These are phyloP conservation scores for Penicillium sp. DNA, from an alignment of 2,329 filamentous ascomycete genomes.

Conservation along the genomic window DNA sequence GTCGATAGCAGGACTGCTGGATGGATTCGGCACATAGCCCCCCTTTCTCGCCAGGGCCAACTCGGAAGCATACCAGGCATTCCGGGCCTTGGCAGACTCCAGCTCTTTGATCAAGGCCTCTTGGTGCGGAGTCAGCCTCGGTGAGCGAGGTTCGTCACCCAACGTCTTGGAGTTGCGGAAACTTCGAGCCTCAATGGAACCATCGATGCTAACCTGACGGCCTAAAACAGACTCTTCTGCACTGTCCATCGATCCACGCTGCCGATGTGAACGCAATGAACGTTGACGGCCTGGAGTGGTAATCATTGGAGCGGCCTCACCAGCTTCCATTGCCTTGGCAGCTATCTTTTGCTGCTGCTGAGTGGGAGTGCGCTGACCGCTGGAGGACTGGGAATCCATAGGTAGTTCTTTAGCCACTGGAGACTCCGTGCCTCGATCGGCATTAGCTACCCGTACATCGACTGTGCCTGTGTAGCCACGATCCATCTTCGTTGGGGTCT, in stretches of 20 bases:
- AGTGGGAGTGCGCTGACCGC: constrained; percentile 64
- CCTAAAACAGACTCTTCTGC: constrained; percentile 58
- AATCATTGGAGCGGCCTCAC: constrained; percentile 46
- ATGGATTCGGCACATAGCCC: constrained; percentile 74
- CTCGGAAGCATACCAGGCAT: constrained; percentile 97
- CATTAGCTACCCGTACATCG: constrained; percentile 41
- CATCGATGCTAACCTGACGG: constrained; percentile 40
- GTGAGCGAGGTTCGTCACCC: constrained; percentile 46
- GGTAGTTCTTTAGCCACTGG: constrained; percentile 47
- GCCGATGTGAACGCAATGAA: constrained; percentile 57
- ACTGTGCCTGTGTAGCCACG: constrained; percentile 46
- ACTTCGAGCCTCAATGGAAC: constrained; percentile 38
- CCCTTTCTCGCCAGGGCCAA: constrained; percentile 86
- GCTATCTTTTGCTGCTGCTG: constrained; percentile 47
- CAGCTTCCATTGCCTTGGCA: constrained; percentile 49
- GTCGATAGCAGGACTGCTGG: constrained; percentile 71
- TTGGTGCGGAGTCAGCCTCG: constrained; percentile 47
- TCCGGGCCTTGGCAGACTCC: constrained; percentile 77
- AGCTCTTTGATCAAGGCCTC: constrained; percentile 79
- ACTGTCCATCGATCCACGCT: constrained; percentile 68
- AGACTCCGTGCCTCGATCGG: constrained; percentile 50
- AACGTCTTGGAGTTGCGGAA: constrained; percentile 43
- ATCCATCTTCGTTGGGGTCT: constrained; percentile 53
- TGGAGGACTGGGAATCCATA: constrained; percentile 49
- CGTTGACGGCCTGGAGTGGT: constrained; percentile 47